Evolutionary conservation across 2,329 filamentous ascomycete species (phyloP), one percentile per base, ranked within the genome.

Genomic region (Cladosporium velox): DNA sequence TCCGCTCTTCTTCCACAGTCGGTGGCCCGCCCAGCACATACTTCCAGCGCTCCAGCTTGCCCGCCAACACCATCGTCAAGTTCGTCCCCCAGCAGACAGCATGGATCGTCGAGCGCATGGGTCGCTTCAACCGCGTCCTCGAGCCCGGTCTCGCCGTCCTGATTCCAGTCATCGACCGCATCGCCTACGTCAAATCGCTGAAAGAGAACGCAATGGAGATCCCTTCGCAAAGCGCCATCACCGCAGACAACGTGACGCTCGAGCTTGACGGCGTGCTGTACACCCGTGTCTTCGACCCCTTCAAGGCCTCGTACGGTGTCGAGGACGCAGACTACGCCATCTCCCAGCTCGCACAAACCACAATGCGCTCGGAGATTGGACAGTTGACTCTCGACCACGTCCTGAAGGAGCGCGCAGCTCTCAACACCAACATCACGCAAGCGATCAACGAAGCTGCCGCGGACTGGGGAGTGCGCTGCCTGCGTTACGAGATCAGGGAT

Each of bases 91-190:
- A 99, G 81, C 95, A 99, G 83, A 98, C 94, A 73, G 95, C 95
- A 79, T 99, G 95, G 95, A 94, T 99, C 67, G 95, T 99, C 66
- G 95, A 99, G 86, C 93, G 95, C 76, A 99, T 99, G 95, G 95
- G 95, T 74, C 95, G 93, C 80, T 99, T 97, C 83, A 90, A 92
- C 81, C 87, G 93, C 67, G 97, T 99, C 75, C 83, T 99, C 60
- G 88, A 97, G 74, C 95, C 95, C 3, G 95, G 95, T 66, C 84
- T 99, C 68, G 93, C 95, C 26, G 86, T 99, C 69, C 82, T 99
- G 72, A 85, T 95, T 64, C 95, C 95, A 1, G 91, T 98, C 71
- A 82, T 99, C 78, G 95, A 99, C 80, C 90, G 93, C 68, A 98
- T 99, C 78, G 91, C 95, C 73, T 99, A 99, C 78, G 95, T 99